Evolutionary conservation across 495 filamentous ascomycete genomes (phyloP), one percentile per base, ranked within the genome.

Genomic region (Aspergillus haitiensis): DNA sequence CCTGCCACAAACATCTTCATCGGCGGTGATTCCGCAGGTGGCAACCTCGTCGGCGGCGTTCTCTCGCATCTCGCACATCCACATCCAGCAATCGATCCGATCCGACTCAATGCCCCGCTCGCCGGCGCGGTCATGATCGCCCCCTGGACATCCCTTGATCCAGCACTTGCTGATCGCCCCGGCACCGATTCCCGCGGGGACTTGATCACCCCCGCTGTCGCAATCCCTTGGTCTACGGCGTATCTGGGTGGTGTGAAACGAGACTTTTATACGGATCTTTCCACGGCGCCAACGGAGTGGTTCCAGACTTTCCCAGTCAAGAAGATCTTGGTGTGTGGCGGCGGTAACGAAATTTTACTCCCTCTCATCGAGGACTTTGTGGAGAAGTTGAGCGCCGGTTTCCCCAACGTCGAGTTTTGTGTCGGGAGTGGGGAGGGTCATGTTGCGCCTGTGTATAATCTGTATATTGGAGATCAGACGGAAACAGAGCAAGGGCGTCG

Each of bases 11-110:
- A 78, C 27, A 70, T 90, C 58, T 72, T 81, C 57, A 65, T 90
- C 0, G 82, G 69, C 46, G 87, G 87, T 9, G 86, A 90, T 72
- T 87, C 84, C 1, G 87, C 87, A 0, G 86, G 87, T 56, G 87
- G 77, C 5, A 88, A 88, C 54, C 72, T 90, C 0, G 74, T 77
- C 33, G 64, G 83, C 32, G 76, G 77, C 10, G 70, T 90, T 6
- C 72, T 89, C 4, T 82, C 81, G 1, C 87, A 90, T 62, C 64
- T 86, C 18, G 69, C 82, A 0, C 85, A 88, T 63, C 83, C 86
- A 0, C 84, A 87, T 61, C 79, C 83, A 3, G 65, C 70, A 4
- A 76, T 85, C 52, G 65, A 75, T 7, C 66, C 68, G 0, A 18
- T 80, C 1, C 12, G 33, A 0, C 34, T 75, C 0, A 48, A 47